Conservation (phyloP, 805 yeast genomes). For the Kuraishia piskuri region DNA sequence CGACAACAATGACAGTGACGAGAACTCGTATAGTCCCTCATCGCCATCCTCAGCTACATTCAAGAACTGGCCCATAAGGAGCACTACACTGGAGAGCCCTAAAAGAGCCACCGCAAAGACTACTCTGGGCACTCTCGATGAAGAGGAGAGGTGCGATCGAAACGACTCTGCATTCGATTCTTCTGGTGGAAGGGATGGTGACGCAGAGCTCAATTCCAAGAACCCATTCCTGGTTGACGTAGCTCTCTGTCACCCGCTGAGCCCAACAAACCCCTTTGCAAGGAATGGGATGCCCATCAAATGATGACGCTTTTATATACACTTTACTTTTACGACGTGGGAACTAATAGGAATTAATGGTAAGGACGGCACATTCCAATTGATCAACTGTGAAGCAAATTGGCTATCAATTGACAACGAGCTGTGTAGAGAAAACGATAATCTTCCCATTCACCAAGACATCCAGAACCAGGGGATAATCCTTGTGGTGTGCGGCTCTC, state of each 20-base stretch:
- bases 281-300: not conserved
- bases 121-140: not conserved
- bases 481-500: too few species aligned
- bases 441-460: too few species aligned
- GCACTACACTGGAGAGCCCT: not conserved
- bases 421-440: too few species aligned
- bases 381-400: too few species aligned
- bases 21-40: not conserved
- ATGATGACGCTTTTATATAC: not conserved
- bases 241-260: not conserved
- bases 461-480: too few species aligned
- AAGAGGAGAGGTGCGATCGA: not conserved
- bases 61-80: not conserved
- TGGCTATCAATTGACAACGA: too few species aligned
- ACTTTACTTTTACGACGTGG: not conserved
- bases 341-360: too few species aligned
- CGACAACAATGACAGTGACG: slow-evolving; percentile 1
- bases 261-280: not conserved
- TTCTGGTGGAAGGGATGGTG: not conserved
- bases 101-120: not conserved
- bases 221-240: not conserved
- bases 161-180: not conserved
- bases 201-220: not conserved
- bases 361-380: too few species aligned
- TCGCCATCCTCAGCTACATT: not conserved